Percentiles rank a stretch among this genome's conserved stretches.
These are phyloP conservation scores for Malus sieversii DNA, from an alignment of 306 rosid genomes.

Conservation along the genomic window DNA sequence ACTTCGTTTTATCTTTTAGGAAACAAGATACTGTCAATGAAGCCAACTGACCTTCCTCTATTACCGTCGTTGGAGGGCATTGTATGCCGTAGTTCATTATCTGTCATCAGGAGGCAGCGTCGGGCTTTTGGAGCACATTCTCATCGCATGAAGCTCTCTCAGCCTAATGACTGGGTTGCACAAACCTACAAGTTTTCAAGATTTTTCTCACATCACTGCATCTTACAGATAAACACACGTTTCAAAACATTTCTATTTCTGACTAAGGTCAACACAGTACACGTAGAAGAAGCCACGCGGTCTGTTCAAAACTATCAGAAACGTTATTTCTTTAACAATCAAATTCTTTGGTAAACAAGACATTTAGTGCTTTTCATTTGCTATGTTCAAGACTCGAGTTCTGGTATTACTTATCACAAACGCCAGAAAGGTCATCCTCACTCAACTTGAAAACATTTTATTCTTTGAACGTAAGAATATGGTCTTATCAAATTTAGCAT, in stretches of 20 bases:
- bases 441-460: neutral
- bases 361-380: neutral
- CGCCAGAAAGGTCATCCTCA: neutral
- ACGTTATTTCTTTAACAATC: neutral
- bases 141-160: constrained; percentile 30
- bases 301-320: neutral
- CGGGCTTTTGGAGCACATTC: constrained; percentile 34
- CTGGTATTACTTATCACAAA: neutral
- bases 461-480: neutral
- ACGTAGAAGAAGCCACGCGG: neutral
- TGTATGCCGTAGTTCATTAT: neutral
- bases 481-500: neutral
- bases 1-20: neutral
- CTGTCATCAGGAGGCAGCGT: constrained; percentile 25
- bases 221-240: neutral
- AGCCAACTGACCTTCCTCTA: neutral
- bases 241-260: neutral
- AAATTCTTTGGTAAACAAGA: neutral
- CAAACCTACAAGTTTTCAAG: constrained; percentile 19
- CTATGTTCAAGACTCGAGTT: neutral
- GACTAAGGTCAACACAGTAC: neutral
- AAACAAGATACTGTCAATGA: neutral
- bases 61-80: neutral
- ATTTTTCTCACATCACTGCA: neutral
- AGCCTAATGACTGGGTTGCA: constrained; percentile 26